A percentile compares a stretch with the other conserved stretches of the same genome.
phyloP scores from a whole-genome alignment of 169 alveolate genomes.

The Cryptosporidium ubiquitum region DNA sequence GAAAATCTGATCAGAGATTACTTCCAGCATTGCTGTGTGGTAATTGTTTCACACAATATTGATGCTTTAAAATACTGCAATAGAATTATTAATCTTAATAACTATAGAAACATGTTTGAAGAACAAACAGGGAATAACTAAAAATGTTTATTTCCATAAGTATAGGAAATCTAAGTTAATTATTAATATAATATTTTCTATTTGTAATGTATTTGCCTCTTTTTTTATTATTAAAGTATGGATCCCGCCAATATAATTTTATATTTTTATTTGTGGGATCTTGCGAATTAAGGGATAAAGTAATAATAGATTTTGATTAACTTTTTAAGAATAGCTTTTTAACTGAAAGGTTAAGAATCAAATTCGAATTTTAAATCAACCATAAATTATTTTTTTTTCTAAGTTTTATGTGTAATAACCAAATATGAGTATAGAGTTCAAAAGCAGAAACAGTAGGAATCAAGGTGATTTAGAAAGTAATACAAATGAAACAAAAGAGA shows the following conservation, averaged over 20 bases:
- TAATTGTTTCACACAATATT: slow-evolving; percentile 17
- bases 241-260: neutral
- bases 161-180: too few species aligned
- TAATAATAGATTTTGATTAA: too few species aligned
- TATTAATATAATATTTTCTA: neutral
- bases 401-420: neutral
- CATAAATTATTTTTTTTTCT: neutral
- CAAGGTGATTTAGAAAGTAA: slow-evolving; percentile 18
- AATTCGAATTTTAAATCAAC: too few species aligned
- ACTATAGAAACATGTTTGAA: neutral
- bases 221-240: too few species aligned
- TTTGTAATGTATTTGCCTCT: neutral
- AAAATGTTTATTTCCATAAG: too few species aligned
- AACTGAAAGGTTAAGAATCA: neutral
- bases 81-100: neutral
- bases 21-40: slow-evolving; percentile 30
- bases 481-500: slow-evolving; percentile 12
- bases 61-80: slow-evolving; percentile 5
- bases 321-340: too few species aligned
- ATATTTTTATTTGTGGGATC: neutral
- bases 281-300: neutral
- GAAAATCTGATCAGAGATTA: slow-evolving; percentile 22
- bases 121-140: neutral
- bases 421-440: neutral
- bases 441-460: neutral